Evolutionary conservation across 1,284 basidiomycete species (phyloP), one percentile per base, ranked within the genome.

Genomic region (Leccinum holopus): DNA sequence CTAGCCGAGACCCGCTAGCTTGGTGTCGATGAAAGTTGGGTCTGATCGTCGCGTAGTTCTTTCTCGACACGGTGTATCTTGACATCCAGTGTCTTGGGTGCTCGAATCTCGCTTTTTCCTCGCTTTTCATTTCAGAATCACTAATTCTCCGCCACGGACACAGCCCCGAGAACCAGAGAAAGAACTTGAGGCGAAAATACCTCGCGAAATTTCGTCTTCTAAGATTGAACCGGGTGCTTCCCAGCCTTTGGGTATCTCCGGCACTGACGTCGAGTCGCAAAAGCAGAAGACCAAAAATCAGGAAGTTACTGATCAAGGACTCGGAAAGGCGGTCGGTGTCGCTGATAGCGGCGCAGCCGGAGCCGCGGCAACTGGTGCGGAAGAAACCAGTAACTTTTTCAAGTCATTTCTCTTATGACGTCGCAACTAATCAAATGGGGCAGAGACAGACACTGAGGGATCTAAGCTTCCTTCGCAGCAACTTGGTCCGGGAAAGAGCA

Each of bases 131-230:
- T 21, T 35, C 25, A 18, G 28, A 35, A 54, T 57, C 1, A 44
- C 59, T 73, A 49, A 70, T 70, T 18, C 4, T 6, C 5, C 5
- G 10, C n/a, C 12, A 58, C 49, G 4, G 2, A 47, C 25, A 59
- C 51, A 70, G 63, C 55, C 59, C 25, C 55, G 25, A 52, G 33
- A 21, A 7, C 18, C 14, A 10, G 58, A 59, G 44, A 51, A 54
- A 52, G 54, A 30, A 49, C 37, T 39, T 39, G 60, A 57, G 14
- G 9, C 25, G 10, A 51, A 58, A 57, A 44, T 47, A 18, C 33
- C 59, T 57, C 47, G 33, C n/a, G 65, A 58, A 16, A 7, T 41
- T 14, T 5, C n/a, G 3, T 18, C 11, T 16, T 11, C 49, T n/a
- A 63, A 55, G 55, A 62, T 35, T 2, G 49, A 58, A 1, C 21